Conservation (phyloP, 805 yeast genomes). For the Yarrowia sp. region DNA sequence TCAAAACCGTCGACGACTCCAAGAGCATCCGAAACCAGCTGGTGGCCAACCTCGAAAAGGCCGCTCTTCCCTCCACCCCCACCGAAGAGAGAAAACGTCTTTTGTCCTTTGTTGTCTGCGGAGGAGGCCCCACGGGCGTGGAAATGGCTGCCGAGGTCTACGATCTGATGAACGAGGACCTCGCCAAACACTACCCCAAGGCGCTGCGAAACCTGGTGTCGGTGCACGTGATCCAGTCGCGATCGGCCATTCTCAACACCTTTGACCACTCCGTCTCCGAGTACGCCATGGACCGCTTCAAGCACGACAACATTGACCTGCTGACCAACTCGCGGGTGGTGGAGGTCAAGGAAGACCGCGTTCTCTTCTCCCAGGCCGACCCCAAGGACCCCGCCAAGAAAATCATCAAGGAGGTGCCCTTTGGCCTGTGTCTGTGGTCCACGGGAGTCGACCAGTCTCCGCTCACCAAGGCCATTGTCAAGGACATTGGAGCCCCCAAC, state of each 20-base stretch:
- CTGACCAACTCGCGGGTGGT: constrained; percentile 70
- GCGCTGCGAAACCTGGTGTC: constrained; percentile 67
- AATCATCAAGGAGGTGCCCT: constrained; percentile 60
- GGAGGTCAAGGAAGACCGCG: constrained; percentile 62
- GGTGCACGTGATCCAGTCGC: constrained; percentile 72
- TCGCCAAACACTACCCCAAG: constrained; percentile 63
- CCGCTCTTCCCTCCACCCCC: constrained; percentile 69
- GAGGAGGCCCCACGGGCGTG: constrained; percentile 80
- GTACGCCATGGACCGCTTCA: constrained; percentile 69
- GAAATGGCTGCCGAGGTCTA: constrained; percentile 76
- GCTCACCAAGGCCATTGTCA: constrained; percentile 62
- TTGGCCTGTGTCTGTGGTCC: constrained; percentile 76
- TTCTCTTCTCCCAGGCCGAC: constrained; percentile 62
- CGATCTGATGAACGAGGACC: constrained; percentile 70
- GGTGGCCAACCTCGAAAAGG: constrained; percentile 62
- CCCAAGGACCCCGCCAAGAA: constrained; percentile 48
- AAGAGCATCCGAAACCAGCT: constrained; percentile 61
- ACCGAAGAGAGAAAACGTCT: constrained; percentile 68
- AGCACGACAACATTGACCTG: constrained; percentile 67
- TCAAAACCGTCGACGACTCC: constrained; percentile 74
- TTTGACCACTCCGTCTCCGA: constrained; percentile 69
- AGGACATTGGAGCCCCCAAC: constrained; percentile 53
- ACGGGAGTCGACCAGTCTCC: constrained; percentile 77
- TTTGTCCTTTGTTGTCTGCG: constrained; percentile 70
- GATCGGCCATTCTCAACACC: constrained; percentile 71